Evolutionary conservation across 768 basidiomycete species (phyloP).

Genomic region (Tubosaeta brunneosetosa): DNA sequence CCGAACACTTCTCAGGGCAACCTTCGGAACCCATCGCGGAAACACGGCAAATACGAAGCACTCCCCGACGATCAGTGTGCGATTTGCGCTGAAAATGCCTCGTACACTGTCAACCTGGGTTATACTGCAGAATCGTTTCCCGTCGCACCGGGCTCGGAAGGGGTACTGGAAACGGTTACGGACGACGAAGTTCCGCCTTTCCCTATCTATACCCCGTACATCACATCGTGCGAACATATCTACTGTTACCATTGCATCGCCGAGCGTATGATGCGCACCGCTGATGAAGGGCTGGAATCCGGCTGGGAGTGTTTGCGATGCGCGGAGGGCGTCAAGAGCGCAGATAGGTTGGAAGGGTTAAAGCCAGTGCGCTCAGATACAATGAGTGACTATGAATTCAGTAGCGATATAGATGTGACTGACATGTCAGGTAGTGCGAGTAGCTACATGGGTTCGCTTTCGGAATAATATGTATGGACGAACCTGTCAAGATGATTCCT

Average conservation of each 20-base stretch:
- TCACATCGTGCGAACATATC: constrained; percentile 75
- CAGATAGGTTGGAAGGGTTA: constrained; percentile 45
- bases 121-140: constrained; percentile 49
- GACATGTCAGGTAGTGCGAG: constrained; percentile 51
- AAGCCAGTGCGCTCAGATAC: constrained; percentile 23
- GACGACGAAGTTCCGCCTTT: constrained; percentile 44
- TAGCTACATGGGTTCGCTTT: constrained; percentile 35
- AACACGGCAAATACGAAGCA: constrained; percentile 60
- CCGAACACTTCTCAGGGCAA: constrained; percentile 23
- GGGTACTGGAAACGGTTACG: constrained; percentile 9
- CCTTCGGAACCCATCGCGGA: constrained; percentile 10
- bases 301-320: constrained; percentile 88
- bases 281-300: constrained; percentile 52
- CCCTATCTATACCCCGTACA: constrained; percentile 78
- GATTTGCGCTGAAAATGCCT: constrained; percentile 79
- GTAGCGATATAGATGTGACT: constrained; percentile 41
- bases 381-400: constrained; percentile 58
- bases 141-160: constrained; percentile 18
- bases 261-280: constrained; percentile 70
- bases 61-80: constrained; percentile 79
- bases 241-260: constrained; percentile 96
- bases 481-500: not conserved
- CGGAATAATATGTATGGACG: constrained; percentile 18
- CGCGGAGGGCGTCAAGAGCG: constrained; percentile 55
- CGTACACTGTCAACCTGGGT: constrained; percentile 52